Evolutionary conservation across 192 early-diverging fungal species (phyloP).

Genomic region (Mortierella alpina): DNA sequence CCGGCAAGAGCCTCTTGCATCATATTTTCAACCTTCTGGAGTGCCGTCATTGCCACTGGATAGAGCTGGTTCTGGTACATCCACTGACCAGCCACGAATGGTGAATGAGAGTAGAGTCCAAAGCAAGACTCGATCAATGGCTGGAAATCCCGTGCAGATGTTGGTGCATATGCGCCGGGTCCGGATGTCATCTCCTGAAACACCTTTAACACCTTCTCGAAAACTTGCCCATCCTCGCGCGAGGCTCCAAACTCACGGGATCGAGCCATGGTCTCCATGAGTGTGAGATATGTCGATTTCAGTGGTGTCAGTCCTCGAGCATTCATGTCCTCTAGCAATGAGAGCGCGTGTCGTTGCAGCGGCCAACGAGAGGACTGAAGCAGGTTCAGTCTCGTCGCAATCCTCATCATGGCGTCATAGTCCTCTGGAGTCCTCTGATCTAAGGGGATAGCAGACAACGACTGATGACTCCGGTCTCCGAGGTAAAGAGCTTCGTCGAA

Average conservation of each 20-base stretch:
- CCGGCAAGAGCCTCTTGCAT: constrained; percentile 8
- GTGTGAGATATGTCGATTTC: constrained; percentile 20
- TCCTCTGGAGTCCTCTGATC: constrained; percentile 24
- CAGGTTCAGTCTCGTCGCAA: constrained; percentile 30
- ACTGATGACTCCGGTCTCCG: constrained; percentile 1
- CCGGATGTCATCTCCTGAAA: constrained; percentile 28
- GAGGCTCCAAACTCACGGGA: constrained; percentile 32
- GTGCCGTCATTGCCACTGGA: constrained; percentile 5
- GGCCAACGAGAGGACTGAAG: constrained; percentile 14
- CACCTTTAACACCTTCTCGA: constrained; percentile 16
- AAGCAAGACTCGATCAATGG: constrained; percentile 41
- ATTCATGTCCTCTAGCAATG: constrained; percentile 15
- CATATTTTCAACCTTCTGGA: constrained; percentile 24
- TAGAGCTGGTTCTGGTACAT: constrained; percentile 50
- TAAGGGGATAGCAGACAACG: constrained; percentile 10
- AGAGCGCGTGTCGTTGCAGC: constrained; percentile 5
- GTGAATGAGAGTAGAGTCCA: constrained; percentile 38
- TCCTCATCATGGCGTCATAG: constrained; percentile 26
- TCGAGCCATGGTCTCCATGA: constrained; percentile 36
- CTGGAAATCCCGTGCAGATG: constrained; percentile 23
- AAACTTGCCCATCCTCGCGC: constrained; percentile 7
- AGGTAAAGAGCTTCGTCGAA: constrained; percentile 23
- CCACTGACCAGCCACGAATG: constrained; percentile 40
- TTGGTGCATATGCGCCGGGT: constrained; percentile 13
- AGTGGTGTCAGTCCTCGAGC: constrained; percentile 13